Evolutionary conservation across 345 rosid genomes (phyloP).

Genomic region (Salix arbutifolia): DNA sequence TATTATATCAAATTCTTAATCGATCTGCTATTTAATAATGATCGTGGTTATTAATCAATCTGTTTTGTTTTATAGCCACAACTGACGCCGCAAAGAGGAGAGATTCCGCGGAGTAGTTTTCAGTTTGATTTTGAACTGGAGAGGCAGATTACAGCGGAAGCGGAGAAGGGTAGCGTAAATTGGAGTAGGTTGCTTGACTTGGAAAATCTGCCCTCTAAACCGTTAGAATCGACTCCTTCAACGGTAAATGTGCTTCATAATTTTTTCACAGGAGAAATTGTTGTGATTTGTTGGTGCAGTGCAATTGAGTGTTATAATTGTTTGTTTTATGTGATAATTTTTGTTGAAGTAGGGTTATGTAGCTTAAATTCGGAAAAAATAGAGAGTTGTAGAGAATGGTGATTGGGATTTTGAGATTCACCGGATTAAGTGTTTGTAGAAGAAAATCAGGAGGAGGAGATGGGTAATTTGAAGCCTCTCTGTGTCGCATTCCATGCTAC

Average conservation of each 20-base stretch:
- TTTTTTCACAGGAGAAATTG: neutral
- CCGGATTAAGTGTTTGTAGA: neutral
- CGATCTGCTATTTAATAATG: neutral
- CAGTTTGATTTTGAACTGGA: conserved; percentile 77
- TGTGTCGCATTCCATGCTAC: neutral
- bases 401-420: neutral
- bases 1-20: neutral
- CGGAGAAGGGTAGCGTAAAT: conserved; percentile 62
- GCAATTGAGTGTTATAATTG: neutral
- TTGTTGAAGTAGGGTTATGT: neutral
- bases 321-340: neutral
- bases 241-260: conserved; percentile 28
- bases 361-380: neutral
- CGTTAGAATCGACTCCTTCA: conserved; percentile 43
- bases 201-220: conserved; percentile 54
- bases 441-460: neutral
- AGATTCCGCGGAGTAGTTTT: conserved; percentile 70
- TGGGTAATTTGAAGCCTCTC: neutral
- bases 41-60: neutral
- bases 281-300: neutral
- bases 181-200: conserved; percentile 67
- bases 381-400: neutral
- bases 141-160: conserved; percentile 62
- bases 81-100: conserved; percentile 49
- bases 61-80: conserved; percentile 52